Evolutionary conservation across 257 asterid genomes (phyloP).

Genomic region (Fraxinus americana): DNA sequence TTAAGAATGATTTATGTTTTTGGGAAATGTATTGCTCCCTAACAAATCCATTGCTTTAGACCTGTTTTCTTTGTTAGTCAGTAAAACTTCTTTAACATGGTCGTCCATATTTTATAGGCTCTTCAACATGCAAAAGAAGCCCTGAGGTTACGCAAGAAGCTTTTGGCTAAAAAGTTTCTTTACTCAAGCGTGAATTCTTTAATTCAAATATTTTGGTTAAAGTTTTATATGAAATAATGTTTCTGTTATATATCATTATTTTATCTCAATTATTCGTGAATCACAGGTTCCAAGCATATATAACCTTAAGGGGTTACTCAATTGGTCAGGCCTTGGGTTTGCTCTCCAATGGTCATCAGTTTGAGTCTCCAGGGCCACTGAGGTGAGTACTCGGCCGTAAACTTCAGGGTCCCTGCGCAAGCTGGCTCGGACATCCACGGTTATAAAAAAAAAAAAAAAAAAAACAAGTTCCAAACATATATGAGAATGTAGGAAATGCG

Average conservation of each 20-base stretch:
- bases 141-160: slow-evolving; percentile 34
- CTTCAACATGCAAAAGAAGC: slow-evolving; percentile 54
- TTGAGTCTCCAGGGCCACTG: too few species aligned
- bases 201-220: slow-evolving; percentile 31
- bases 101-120: slow-evolving; percentile 49
- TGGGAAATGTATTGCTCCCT: slow-evolving; percentile 4
- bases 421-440: too few species aligned
- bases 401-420: too few species aligned
- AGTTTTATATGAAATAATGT: slow-evolving; percentile 21
- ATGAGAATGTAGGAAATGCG: slow-evolving; percentile 75
- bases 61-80: slow-evolving; percentile 13
- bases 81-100: slow-evolving; percentile 15
- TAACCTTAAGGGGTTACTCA: too few species aligned
- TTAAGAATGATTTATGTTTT: neutral
- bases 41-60: slow-evolving; percentile 14
- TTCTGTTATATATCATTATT: slow-evolving; percentile 16
- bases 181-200: slow-evolving; percentile 49
- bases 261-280: slow-evolving; percentile 19
- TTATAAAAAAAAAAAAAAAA: too few species aligned
- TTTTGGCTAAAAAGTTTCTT: slow-evolving; percentile 59
- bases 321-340: too few species aligned
- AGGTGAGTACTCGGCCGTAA: too few species aligned
- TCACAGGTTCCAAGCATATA: slow-evolving; percentile 70
- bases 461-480: too few species aligned
- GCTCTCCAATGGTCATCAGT: too few species aligned